Percentiles rank a stretch among this genome's conserved stretches.
These are phyloP conservation scores for Emericellopsis atlantica DNA, from an alignment of 2,329 filamentous ascomycete species.

Conservation along the genomic window DNA sequence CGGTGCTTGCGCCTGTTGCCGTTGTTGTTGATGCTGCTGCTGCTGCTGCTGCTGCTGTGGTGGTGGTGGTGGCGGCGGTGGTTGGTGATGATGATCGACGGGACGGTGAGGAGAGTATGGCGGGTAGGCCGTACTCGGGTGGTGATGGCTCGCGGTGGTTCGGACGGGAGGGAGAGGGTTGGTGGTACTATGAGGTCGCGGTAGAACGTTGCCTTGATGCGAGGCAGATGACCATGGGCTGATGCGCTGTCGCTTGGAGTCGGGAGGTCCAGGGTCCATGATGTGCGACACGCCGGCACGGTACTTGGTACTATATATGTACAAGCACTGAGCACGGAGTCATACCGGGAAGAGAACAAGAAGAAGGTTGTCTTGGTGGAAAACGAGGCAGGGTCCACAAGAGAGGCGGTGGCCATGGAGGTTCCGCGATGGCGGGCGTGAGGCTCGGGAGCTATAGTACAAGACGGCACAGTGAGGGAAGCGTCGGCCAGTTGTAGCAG, in stretches of 20 bases:
- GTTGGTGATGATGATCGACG: constrained; percentile 9
- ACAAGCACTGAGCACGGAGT: constrained; percentile 17
- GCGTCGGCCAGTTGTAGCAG: neutral
- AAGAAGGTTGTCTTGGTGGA: constrained; percentile 8
- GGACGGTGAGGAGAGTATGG: neutral
- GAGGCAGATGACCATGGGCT: constrained; percentile 33
- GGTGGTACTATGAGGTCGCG: constrained; percentile 22
- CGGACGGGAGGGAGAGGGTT: constrained; percentile 8
- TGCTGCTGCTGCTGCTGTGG: constrained; percentile 8
- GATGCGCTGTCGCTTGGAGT: constrained; percentile 47
- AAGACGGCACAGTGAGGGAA: constrained; percentile 2
- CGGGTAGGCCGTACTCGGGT: constrained; percentile 5
- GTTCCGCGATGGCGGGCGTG: neutral
- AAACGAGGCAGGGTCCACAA: constrained; percentile 23
- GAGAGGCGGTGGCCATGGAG: constrained; percentile 11
- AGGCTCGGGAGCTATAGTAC: constrained; percentile 1
- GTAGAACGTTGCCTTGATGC: constrained; percentile 32
- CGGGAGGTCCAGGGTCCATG: constrained; percentile 49
- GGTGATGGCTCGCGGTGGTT: constrained; percentile 9
- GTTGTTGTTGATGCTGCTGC: constrained; percentile 16
- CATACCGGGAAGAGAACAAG: constrained; percentile 15
- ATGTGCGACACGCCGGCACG: constrained; percentile 11
- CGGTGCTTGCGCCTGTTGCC: constrained; percentile 16
- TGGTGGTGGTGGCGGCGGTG: constrained; percentile 14
- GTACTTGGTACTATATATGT: constrained; percentile 17